These are phyloP conservation scores for Fusarium transvaalense DNA, from an alignment of 2,329 filamentous ascomycete genomes.

Conservation along the genomic window DNA sequence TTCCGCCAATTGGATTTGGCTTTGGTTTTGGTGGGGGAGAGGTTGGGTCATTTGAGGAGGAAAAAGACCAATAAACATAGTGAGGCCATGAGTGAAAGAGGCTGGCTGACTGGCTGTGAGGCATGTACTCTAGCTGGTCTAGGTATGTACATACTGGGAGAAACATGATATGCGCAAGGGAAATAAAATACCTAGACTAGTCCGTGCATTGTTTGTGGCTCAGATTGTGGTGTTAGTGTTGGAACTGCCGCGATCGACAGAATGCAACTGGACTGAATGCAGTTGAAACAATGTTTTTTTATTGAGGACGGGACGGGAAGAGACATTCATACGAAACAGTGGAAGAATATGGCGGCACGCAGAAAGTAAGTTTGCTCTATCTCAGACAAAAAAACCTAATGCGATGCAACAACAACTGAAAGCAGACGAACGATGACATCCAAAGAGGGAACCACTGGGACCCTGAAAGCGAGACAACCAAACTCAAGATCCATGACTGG, in stretches of 20 bases:
- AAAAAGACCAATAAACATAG: slow-evolving; percentile 7
- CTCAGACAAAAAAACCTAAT: slow-evolving; percentile 8
- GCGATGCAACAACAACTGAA: not conserved
- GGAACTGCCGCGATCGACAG: slow-evolving; percentile 32
- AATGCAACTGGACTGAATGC: slow-evolving; percentile 2
- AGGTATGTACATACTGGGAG: too few relatives aligned
- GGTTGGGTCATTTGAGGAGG: slow-evolving; percentile 2
- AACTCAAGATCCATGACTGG: slow-evolving; percentile 9
- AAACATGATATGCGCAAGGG: slow-evolving; percentile 23
- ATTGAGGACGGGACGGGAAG: not conserved
- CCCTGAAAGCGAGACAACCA: slow-evolving; percentile 21
- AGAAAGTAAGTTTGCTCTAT: not conserved
- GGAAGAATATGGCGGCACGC: slow-evolving; percentile 2
- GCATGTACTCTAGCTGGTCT: not conserved
- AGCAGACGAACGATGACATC: slow-evolving; percentile 26
- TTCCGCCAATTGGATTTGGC: slow-evolving; percentile 3
- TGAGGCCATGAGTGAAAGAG: slow-evolving; percentile 7
- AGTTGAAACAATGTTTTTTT: slow-evolving; percentile 25
- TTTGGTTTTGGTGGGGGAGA: not conserved
- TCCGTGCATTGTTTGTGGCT: slow-evolving; percentile 23
- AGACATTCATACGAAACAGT: slow-evolving; percentile 9
- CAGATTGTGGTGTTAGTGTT: slow-evolving; percentile 19
- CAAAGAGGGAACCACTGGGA: slow-evolving; percentile 20
- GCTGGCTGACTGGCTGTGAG: slow-evolving; percentile 15
- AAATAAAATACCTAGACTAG: not conserved